Base-by-base conservation (phyloP, 176 grass and related monocot species). In the Dendrocalamus sinicus region DNA sequence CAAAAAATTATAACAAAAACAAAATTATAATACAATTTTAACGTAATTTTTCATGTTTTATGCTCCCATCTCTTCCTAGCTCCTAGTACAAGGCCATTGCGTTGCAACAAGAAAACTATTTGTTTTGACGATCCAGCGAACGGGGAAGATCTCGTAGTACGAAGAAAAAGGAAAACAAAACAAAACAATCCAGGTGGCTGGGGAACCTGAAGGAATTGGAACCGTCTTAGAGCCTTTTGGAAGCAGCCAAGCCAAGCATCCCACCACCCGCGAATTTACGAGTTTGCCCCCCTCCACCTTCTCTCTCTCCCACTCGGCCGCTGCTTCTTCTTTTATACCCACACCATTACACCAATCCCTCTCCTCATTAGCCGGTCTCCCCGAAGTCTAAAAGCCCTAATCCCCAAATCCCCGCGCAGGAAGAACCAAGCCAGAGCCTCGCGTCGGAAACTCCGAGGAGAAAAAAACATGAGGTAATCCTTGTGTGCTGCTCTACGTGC, bases 381-480 rank as follows among this genome's bases (percentile, higher is more conserved):
- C 24, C 72, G 37, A 26, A 77, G 88, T 84, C 64, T 76, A 23
- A 16, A 37, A 76, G 30, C 63, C 84, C 71, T 82, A 83, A 47
- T 22, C 47, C 41, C 50, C 24, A 83, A 57, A 92, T 79, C 62
- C 12, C 84, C 9, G 19, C 78, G 65, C 67, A 11, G 57, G 9
- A 30, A 32, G 40, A 7, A 23, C 17, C 37, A 24, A 8, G 46
- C 32, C 32, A 35, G 32, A 35, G 32, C 4, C 39, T 1, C 1
- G 32, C 23, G 1, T 70, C 57, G 20, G 55, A 20, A 73, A 53
- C 16, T 32, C 2, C 54, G 19, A 72, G 47, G 79, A 83, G 59
- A 51, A 68, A 28, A 16, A 45, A 83, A 13, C 80, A 90, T 90
- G 89, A 90, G 84, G 80, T 90, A 72, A 55, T 68, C 64, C 41